phyloP scores from a whole-genome alignment of 306 rosid genomes.

The Lablab purpureus region DNA sequence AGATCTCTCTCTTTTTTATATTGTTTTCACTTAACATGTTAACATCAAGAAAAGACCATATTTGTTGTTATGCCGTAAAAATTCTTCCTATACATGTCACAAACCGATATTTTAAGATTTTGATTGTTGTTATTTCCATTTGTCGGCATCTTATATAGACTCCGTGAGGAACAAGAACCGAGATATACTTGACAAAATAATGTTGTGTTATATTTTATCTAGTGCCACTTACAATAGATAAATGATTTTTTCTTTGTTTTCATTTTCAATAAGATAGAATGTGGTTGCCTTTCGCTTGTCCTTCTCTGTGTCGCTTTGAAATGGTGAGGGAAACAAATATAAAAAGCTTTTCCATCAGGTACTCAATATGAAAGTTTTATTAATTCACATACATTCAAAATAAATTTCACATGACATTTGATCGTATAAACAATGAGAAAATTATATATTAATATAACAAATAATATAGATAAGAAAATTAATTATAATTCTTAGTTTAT shows the following conservation, averaged over 20 bases:
- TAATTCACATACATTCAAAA: not conserved
- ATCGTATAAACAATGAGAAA: not conserved
- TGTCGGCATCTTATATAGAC: slow-evolving; percentile 30
- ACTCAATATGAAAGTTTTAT: not conserved
- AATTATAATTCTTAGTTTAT: not conserved
- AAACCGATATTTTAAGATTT: slow-evolving; percentile 33
- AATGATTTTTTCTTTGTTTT: not conserved
- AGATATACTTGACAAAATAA: slow-evolving; percentile 16
- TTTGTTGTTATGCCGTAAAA: slow-evolving; percentile 16
- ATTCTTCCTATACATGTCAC: not conserved
- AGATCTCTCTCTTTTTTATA: not conserved
- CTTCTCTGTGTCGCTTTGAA: slow-evolving; percentile 26
- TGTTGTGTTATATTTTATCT: not conserved
- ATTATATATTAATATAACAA: not conserved
- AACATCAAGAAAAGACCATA: slow-evolving; percentile 12
- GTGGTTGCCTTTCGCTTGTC: slow-evolving; percentile 23
- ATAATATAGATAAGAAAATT: not conserved
- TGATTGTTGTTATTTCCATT: slow-evolving; percentile 2
- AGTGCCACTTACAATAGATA: not conserved
- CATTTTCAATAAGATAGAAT: not conserved
- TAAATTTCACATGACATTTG: not conserved
- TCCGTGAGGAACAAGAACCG: slow-evolving; percentile 22
- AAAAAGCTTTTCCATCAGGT: not conserved
- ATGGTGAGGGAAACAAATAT: not conserved
- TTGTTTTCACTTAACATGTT: not conserved